Base-by-base conservation (phyloP, 192 early-diverging fungal genomes). In the Backusella sp. region DNA sequence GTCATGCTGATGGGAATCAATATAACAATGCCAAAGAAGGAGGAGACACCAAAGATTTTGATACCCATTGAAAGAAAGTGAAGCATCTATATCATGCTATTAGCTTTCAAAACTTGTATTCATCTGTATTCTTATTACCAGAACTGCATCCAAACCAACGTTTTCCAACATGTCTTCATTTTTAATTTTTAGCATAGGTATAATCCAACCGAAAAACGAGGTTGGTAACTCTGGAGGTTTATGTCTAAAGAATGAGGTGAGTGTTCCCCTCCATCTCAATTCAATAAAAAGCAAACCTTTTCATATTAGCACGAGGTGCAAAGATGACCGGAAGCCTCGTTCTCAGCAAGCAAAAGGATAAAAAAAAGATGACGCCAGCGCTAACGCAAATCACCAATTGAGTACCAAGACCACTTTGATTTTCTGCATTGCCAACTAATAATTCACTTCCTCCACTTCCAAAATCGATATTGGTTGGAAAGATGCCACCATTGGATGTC, bases 131-230 rank as follows among this genome's bases (percentile, higher is more conserved):
- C 28, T 12, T 37, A 46, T 73, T 86, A 88, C 89, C 83, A 90
- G 79, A 12, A 82, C 86, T 73, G 89, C 89, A 77, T 90, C 89
- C 56, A 90, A 78, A 35, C 89, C 89, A 6, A 90, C 87, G 52
- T 81, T 82, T n/a, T 88, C 81, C 11, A 90, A 66, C 9, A 90
- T 56, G 5, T 82, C 83, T 0, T 76, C 68, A 44, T 88, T 78
- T 19, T 72, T 36, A 12, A 87, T 84, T 19, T 66, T 37, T 0
- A 88, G 2, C 26, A 90, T 73, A 15, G 86, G 83, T 3, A 78
- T 73, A 39, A 90, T 79, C 89, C 89, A 90, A 34, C 86, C 89
- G 69, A 90, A 86, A 66, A 87, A 84, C 26, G 77, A 73, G 23
- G 70, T 34, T 0, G 84, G 81, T 14, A 90, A 70, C 19, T 66